Evolutionary conservation across 768 basidiomycete species (phyloP).

Genomic region (Boletus rubroflammeus): DNA sequence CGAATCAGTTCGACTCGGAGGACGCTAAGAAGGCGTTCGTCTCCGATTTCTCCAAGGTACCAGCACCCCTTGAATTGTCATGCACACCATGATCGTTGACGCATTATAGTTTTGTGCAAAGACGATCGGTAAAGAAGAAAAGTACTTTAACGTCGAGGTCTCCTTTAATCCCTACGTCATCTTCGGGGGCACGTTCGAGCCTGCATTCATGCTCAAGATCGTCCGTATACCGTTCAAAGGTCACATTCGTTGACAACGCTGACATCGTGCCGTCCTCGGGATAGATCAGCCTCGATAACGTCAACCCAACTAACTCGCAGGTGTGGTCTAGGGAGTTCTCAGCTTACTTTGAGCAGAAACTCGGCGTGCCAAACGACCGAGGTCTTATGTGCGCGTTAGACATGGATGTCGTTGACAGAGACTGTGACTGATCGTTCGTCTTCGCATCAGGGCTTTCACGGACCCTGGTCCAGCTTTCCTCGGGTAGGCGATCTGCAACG

Average conservation of each 20-base stretch:
- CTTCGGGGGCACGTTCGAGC: conserved; percentile 61
- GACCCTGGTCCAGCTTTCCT: conserved; percentile 27
- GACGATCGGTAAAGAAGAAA: conserved; percentile 52
- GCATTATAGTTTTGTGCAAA: conserved; percentile 46
- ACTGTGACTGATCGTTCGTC: background rate
- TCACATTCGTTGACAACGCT: background rate
- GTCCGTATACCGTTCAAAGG: conserved; percentile 38
- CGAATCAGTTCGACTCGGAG: conserved; percentile 15
- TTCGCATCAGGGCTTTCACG: conserved; percentile 19
- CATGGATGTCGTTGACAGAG: background rate
- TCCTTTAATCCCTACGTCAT: conserved; percentile 57
- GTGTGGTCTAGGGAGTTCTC: conserved; percentile 55
- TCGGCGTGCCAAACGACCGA: conserved; percentile 47
- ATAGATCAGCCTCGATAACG: conserved; percentile 57
- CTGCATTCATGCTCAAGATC: conserved; percentile 55
- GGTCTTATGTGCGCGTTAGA: conserved; percentile 53
- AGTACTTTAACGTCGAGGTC: conserved; percentile 51
- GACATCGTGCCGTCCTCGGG: background rate
- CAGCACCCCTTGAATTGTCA: background rate
- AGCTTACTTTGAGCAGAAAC: conserved; percentile 49
- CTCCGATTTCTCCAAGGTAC: conserved; percentile 57
- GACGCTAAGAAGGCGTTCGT: conserved; percentile 34
- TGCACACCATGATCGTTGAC: background rate
- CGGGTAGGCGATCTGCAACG: conserved; percentile 14
- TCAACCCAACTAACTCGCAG: conserved; percentile 44